Conservation (phyloP, 176 grass and related monocot genomes). For the Aegilops sharonensis region DNA sequence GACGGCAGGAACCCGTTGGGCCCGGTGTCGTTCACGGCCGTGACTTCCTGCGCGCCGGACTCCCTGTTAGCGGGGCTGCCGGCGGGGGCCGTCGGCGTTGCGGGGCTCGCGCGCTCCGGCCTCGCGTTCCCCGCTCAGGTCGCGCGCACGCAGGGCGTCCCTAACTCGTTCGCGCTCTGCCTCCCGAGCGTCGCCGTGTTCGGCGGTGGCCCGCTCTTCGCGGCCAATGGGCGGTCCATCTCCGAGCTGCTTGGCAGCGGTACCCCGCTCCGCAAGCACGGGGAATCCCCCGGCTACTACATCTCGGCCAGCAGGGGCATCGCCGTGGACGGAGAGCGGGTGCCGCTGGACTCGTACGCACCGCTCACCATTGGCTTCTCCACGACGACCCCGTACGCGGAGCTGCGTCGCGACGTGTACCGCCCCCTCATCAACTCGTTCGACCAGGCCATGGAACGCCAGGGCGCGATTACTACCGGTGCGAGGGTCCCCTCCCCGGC, state of each 20-base stretch:
- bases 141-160: slow-evolving; percentile 32
- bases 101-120: slow-evolving; percentile 36
- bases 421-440: slow-evolving; percentile 29
- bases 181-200: slow-evolving; percentile 70
- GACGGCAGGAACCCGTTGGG: slow-evolving; percentile 54
- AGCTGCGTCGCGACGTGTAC: slow-evolving; percentile 47
- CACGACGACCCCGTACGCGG: slow-evolving; percentile 35
- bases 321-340: not conserved
- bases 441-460: not conserved
- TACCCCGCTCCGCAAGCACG: slow-evolving; percentile 5
- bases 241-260: not conserved
- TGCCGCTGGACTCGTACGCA: not conserved
- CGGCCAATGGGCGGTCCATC: not conserved
- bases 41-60: slow-evolving; percentile 43
- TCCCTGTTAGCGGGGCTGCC: slow-evolving; percentile 35
- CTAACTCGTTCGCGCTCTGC: slow-evolving; percentile 55
- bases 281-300: slow-evolving; percentile 27
- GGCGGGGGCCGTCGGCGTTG: slow-evolving; percentile 40
- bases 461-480: not conserved
- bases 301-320: slow-evolving; percentile 29
- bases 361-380: slow-evolving; percentile 5
- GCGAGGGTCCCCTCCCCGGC: not conserved
- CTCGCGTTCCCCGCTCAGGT: slow-evolving; percentile 50
- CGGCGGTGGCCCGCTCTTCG: slow-evolving; percentile 34
- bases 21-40: slow-evolving; percentile 17